These are phyloP conservation scores for Trichoderma sp. DNA, from an alignment of 2,329 filamentous ascomycete genomes.

Conservation along the genomic window DNA sequence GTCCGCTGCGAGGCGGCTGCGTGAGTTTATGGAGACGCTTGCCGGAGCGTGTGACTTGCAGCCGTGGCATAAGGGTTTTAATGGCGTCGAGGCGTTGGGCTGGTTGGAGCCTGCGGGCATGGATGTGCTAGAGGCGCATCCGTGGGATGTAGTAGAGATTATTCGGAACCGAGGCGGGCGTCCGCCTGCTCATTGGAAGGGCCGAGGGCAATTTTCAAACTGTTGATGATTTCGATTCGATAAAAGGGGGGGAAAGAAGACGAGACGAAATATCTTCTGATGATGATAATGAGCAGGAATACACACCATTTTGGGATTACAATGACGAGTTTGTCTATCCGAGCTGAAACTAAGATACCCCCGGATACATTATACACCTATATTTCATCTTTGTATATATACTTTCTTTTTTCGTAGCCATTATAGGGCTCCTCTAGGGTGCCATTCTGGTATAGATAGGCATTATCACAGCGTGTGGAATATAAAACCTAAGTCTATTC, in stretches of 20 bases:
- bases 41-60: background rate
- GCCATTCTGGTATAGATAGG: background rate
- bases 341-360: background rate
- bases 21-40: background rate
- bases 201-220: background rate
- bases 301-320: background rate
- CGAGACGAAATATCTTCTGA: background rate
- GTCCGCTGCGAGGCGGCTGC: background rate
- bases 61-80: slow-evolving; percentile 4
- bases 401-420: background rate
- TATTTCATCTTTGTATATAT: background rate
- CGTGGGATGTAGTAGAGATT: background rate
- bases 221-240: background rate
- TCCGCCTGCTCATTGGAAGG: background rate
- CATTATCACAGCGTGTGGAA: background rate
- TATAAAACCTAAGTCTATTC: background rate
- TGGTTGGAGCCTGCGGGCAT: slow-evolving; percentile 4
- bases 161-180: background rate
- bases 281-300: background rate
- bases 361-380: background rate
- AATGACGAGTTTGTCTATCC: background rate
- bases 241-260: background rate
- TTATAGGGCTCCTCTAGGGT: background rate
- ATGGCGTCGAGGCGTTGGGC: slow-evolving; percentile 12
- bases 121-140: background rate